Evolutionary conservation across 352 stramenopile species (phyloP), one percentile per base, ranked within the genome.

Genomic region (Pythium phragmiticola): DNA sequence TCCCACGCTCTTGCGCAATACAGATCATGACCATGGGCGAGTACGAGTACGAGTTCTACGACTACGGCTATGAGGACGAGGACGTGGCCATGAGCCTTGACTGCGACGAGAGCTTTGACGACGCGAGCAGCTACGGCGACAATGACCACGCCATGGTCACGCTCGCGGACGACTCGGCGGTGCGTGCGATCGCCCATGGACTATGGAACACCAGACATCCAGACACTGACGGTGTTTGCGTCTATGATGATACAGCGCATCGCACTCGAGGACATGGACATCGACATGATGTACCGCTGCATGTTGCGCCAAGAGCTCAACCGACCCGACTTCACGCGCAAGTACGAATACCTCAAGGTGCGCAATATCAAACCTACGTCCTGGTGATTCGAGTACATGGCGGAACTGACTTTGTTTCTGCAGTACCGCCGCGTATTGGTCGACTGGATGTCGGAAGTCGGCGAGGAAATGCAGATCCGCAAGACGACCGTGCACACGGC

Each of bases 391-490:
- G 7, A 14, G 34, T 14, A 13, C 34, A 13, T 39, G 7, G 34
- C 28, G 17, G 5, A 52, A 52, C 21, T 52, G 26, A 52, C 19
- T 3, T 53, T 48, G 13, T 9, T 42, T 33, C 23, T 58, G 30
- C 54, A 79, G 68, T 94, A 92, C 60, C 81, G 85, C 17, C 82
- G 82, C 42, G 82, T 92, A 51, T 71, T 94, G 21, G 81, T 94
- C 41, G 84, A 95, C 58, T 95, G 87, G 87, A 95, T 92, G 77
- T 75, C 72, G 17, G 87, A 95, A 54, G 84, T 94, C 30, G 87
- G 86, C 63, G 87, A 95, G 58, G 83, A 93, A 64, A 75, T 95
- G 64, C 76, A 89, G 26, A 84, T 95, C 69, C 81, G 82, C 57
- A 94, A 95, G 68, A 78, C 78, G 39, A 88, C 87, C 13, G 75